Base-by-base conservation (phyloP, 1,284 basidiomycete genomes). In the Peniophora sp. region DNA sequence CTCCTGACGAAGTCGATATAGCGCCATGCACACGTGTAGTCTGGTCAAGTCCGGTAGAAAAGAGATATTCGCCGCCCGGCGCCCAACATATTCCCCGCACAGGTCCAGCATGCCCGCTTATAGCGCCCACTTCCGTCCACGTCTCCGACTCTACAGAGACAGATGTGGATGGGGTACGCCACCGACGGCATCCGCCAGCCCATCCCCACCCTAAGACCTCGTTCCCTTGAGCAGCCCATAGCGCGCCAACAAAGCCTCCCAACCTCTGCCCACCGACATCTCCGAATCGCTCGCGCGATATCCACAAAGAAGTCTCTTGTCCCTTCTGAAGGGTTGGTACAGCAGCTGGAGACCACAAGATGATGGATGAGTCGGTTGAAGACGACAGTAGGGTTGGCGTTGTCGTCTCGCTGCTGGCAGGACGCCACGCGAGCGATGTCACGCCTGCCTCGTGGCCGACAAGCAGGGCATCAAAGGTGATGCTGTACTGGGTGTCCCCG, bases 381-480 rank as follows among this genome's bases (percentile, higher is more conserved):
- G 91, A 87, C 12, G 92, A 94, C 10, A 97, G 73, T 3, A 97
- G 75, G 0, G 81, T 81, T 0, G 82, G 71, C 2, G 54, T 55
- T 10, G 66, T 53, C 20, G 57, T 57, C 1, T 56, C 55, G 6
- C 51, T 50, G 3, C 27, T 48, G 22, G 60, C 58, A 1, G 84
- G 81, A 17, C 83, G 76, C 92, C 93, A 97, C 42, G 83, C 73
- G 11, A 97, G 68, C 34, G 85, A 88, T 0, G 92, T 97, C n/a
- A 97, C 72, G 27, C 89, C 90, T 2, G 85, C 85, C 70, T 97
- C 94, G 63, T 97, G 95, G 12, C 94, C 94, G 27, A 97, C 71
- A 12, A 97, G 76, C 18, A 97, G 79, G 1, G 95, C 93, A 62
- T 97, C 94, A 52, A 96, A 92, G 0, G 86, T 88, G 35, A 95